Conservation (phyloP, 106 monocot genomes). For the Acorus calamus region DNA sequence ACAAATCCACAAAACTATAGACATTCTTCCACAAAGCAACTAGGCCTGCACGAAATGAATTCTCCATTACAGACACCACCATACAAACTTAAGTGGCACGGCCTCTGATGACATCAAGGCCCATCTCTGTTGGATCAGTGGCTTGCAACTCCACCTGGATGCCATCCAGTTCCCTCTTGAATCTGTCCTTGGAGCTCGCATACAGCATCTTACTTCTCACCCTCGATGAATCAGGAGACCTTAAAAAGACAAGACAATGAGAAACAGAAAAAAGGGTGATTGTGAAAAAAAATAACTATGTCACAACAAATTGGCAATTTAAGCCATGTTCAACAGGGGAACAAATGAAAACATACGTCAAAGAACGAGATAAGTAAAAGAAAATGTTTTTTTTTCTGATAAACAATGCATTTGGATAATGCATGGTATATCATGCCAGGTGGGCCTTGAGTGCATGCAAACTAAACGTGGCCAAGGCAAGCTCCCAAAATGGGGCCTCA, state of each 20-base stretch:
- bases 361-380: not conserved
- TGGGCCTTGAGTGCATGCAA: no score
- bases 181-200: no score
- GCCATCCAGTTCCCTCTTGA: conserved; percentile 10
- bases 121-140: conserved; percentile 23
- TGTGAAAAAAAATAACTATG: no score
- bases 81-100: conserved; percentile 16
- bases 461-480: no score
- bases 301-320: no score
- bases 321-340: no score
- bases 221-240: conserved; percentile 14
- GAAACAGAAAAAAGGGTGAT: not conserved
- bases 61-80: not conserved
- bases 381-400: not conserved
- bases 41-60: conserved; percentile 1
- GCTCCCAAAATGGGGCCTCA: no score
- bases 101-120: conserved; percentile 20
- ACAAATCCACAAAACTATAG: conserved; percentile 11
- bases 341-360: not conserved
- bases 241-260: not conserved
- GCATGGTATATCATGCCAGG: no score
- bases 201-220: no score
- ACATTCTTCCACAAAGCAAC: conserved; percentile 8
- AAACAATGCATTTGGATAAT: no score
- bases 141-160: conserved; percentile 20